These are phyloP conservation scores for Sporisorium graminicola DNA, from an alignment of 1,284 basidiomycete species.

Conservation along the genomic window DNA sequence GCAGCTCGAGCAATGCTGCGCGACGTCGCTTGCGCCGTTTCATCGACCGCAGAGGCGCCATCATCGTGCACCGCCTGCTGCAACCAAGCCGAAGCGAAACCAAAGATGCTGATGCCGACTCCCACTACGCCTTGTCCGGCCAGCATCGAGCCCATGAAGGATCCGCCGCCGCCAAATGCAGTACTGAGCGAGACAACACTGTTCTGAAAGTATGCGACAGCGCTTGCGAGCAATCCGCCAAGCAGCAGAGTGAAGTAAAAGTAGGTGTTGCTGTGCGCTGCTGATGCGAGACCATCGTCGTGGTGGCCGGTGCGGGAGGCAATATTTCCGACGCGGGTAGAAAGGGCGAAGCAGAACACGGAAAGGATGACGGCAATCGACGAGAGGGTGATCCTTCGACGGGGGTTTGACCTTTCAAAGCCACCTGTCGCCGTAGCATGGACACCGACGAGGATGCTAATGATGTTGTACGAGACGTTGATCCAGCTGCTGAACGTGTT, in stretches of 20 bases:
- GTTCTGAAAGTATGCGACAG: conserved; percentile 61
- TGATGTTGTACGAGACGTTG: conserved; percentile 55
- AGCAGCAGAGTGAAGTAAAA: conserved; percentile 50
- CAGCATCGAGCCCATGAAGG: conserved; percentile 63
- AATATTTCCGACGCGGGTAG: conserved; percentile 26
- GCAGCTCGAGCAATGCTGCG: conserved; percentile 46
- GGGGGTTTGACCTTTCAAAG: conserved; percentile 46
- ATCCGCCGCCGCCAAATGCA: conserved; percentile 51
- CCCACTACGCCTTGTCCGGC: conserved; percentile 63
- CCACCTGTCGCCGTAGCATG: conserved; percentile 52
- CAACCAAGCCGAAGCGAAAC: conserved; percentile 56
- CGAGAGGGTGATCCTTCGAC: conserved; percentile 37
- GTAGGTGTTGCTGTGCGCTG: conserved; percentile 23
- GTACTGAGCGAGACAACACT: conserved; percentile 63
- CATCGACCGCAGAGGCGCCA: not conserved
- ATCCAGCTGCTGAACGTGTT: conserved; percentile 64
- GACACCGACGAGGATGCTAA: conserved; percentile 59
- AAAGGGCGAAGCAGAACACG: conserved; percentile 41
- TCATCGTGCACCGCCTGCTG: conserved; percentile 15
- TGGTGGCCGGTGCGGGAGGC: conserved; percentile 5
- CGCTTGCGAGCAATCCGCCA: conserved; percentile 49
- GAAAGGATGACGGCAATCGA: conserved; percentile 37
- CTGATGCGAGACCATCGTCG: not conserved
- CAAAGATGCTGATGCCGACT: conserved; percentile 55
- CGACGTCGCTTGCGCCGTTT: conserved; percentile 23